phyloP scores from a whole-genome alignment of 352 stramenopile species.

The Phytophthora pistaciae region DNA sequence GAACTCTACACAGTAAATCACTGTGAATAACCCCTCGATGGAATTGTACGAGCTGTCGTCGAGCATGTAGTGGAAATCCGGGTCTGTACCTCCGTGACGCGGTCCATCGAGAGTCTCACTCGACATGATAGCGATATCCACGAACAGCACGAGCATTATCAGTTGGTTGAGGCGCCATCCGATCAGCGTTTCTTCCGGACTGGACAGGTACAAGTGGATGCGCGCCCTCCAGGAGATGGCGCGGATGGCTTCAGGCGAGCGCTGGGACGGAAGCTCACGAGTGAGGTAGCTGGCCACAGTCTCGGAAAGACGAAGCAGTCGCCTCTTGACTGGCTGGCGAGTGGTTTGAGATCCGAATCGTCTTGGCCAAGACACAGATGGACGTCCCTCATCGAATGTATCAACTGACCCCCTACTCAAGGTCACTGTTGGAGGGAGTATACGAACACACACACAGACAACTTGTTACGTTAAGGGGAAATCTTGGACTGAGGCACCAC shows the following conservation, averaged over 20 bases:
- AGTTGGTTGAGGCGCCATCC: slow-evolving; percentile 44
- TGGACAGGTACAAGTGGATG: slow-evolving; percentile 43
- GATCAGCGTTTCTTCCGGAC: slow-evolving; percentile 42
- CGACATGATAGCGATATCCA: slow-evolving; percentile 46
- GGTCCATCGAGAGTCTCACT: slow-evolving; percentile 55
- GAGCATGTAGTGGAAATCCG: slow-evolving; percentile 49
- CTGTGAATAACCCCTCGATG: slow-evolving; percentile 39
- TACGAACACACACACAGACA: too few relatives aligned
- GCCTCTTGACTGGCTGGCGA: neutral
- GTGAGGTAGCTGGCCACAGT: slow-evolving; percentile 1
- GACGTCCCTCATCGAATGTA: neutral
- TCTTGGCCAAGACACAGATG: neutral
- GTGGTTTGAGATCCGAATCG: neutral
- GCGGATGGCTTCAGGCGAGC: slow-evolving; percentile 26
- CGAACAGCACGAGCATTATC: slow-evolving; percentile 36
- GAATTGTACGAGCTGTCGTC: slow-evolving; percentile 5
- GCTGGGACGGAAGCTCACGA: slow-evolving; percentile 4
- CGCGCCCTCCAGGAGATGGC: slow-evolving; percentile 33
- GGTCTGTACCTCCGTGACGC: slow-evolving; percentile 39
- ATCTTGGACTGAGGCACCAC: too few relatives aligned
- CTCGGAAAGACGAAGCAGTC: neutral
- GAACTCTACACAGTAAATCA: slow-evolving; percentile 55
- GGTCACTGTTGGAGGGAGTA: neutral
- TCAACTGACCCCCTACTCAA: neutral
- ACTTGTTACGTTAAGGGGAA: too few relatives aligned